Evolutionary conservation across 2,329 filamentous ascomycete species (phyloP), one percentile per base, ranked within the genome.

Genomic region (Fusarium goolgardi): DNA sequence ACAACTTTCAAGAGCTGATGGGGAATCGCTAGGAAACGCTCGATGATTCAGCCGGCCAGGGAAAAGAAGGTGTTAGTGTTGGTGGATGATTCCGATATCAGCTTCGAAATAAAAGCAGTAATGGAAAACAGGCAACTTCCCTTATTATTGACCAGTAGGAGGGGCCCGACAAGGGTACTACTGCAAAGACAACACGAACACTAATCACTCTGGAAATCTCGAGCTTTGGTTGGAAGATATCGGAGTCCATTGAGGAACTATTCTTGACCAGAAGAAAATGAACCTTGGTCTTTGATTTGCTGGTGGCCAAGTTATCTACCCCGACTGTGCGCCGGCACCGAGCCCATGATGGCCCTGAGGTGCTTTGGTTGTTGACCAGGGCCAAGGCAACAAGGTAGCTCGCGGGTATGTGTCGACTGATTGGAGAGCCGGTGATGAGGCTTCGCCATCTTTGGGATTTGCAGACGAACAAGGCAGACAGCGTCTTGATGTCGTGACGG

Each of bases 81-180:
- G 10, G 23, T 13, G 5, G 23, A 51, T 27, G n/a, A 39, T 55
- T 29, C 27, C 13, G 34, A 47, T 20, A 39, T 47, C 34, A 25
- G n/a, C 25, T 59, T 37, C 34, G 59, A 25, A 46, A 40, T 25
- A 21, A 21, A 43, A 55, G 40, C 23, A 7, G 18, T 20, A 18
- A 18, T 45, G 34, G 25, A 41, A 43, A n/a, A 25, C 34, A 35
- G 35, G n/a, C 25, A 10, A 6, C 40, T 21, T 20, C n/a, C 23
- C n/a, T 37, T 27, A n/a, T 31, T 55, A 21, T n/a, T 8, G 39
- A 11, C 60, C 34, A 59, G 53, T 59, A 35, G 47, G 51, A 49
- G 16, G 7, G 18, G 32, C 32, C 32, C 18, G 46, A 64, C 61
- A 65, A 46, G 61, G 61, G 29, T 64, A 39, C 11, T 21, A 41